Evolutionary conservation across 2,329 filamentous ascomycete species (phyloP), one percentile per base, ranked within the genome.

Genomic region (Neofusicoccum umdonicola): DNA sequence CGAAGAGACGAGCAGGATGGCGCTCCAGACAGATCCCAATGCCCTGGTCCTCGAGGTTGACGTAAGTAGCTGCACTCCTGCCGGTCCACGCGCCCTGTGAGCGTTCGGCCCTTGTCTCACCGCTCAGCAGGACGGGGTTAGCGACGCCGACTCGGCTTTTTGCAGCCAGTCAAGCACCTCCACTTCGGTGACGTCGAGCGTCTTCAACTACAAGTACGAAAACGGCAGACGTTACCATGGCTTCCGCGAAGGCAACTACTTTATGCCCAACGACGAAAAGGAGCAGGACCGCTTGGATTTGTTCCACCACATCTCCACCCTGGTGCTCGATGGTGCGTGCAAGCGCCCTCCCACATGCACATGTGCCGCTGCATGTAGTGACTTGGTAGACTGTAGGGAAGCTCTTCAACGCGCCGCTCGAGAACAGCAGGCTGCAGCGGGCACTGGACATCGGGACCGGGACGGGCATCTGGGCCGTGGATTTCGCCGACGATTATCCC

Each of bases 221-320:
- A 65, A 63, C 39, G 66, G 66, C 7, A 51, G 60, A 6, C 65
- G 65, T 19, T 66, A 64, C 45, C 62, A 64, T 42, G 51, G 51
- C 66, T 77, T 73, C 67, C 74, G 74, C 61, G 69, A 67, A n/a
- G 75, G 75, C 62, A 64, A 69, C 11, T 78, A 78, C 67, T 65
- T 73, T 13, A 68, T 76, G 27, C 75, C 75, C 65, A 77, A 77
- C 68, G 76, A 77, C 69, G 76, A 77, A 58, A 69, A 72, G 50
- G 75, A 78, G 67, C 73, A 76, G 62, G 75, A 78, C 68, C 73
- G 75, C 34, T 44, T 66, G 41, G 76, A 78, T 66, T 71, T 78
- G 7, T 69, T 76, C 52, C 75, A 77, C 68, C 75, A 77, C 71
- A 74, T 77, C 63, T 77, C 73, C 67, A 71, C 72, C 35, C 68